Base-by-base conservation (phyloP, 768 basidiomycete species). In the Amanita polypyramis region DNA sequence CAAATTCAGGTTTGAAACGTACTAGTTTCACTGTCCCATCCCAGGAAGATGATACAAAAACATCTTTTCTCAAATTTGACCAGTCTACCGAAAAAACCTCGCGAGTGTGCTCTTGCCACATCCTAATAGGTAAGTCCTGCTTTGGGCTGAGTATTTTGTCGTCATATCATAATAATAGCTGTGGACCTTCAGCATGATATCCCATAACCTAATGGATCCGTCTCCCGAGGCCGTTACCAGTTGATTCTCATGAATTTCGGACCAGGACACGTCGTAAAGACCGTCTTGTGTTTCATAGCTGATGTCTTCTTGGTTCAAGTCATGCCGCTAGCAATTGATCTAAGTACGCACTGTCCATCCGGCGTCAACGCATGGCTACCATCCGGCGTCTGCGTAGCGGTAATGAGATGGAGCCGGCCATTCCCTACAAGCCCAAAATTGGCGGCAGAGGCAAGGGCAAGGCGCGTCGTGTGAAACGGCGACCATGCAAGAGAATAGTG, bases 371-470 rank as follows among this genome's bases (percentile, higher is more conserved):
- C 60, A 20, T 71, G 65, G 19, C 62, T 44, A 11, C 74, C 72
- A 25, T 66, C 67, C 0, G 74, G 75, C 12, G 69, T 72, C 21
- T 73, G 68, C 20, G 62, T 64, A 17, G 80, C 64, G 1, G 80
- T 77, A 45, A 75, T 72, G 19, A 85, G 60, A 60, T 84, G 85
- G 36, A 97, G 60, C n/a, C 94, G 74, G 1, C 95, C 95, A 64
- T 96, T 97, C 20, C 95, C 95, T 27, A 97, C 87, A 3, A 98
- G 73, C 2, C 95, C 95, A 63, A 91, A 97, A 65, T 97, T 95
- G 21, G 92, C 88, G 0, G 90, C 75, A 5, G 88, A 88, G 4
- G 89, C 86, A 29, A 91, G 68, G 1, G 89, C 89, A 36, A 91
- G 60, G 30, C 83, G 77, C 12, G 74, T 69, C 19, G 73, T 80